Percentiles rank a stretch among this genome's conserved stretches.
These are phyloP conservation scores for Penicillium brasilianum DNA, from an alignment of 2,329 filamentous ascomycete genomes.

Conservation along the genomic window DNA sequence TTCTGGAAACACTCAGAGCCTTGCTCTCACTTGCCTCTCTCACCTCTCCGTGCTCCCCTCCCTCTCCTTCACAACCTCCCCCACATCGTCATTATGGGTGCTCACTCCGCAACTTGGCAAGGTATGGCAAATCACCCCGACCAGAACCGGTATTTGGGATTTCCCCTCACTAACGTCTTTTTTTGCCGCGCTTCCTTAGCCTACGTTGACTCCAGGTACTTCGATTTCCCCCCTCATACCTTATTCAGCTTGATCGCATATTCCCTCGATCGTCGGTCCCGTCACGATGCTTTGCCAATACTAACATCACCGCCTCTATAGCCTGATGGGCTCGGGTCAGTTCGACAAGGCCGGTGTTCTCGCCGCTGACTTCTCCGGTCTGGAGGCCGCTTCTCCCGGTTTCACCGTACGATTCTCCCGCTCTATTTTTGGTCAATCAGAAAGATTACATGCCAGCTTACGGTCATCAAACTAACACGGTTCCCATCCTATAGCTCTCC, in stretches of 20 bases:
- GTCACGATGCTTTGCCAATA: constrained; percentile 15
- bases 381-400: constrained; percentile 72
- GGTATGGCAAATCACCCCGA: constrained; percentile 29
- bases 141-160: background rate
- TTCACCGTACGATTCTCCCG: constrained; percentile 68
- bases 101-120: constrained; percentile 46
- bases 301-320: constrained; percentile 46
- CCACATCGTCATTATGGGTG: constrained; percentile 34
- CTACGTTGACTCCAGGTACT: constrained; percentile 67
- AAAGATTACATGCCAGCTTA: background rate
- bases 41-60: constrained; percentile 2
- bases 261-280: constrained; percentile 14
- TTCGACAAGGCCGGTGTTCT: constrained; percentile 86
- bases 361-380: constrained; percentile 77
- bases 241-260: constrained; percentile 5
- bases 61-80: constrained; percentile 20
- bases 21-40: constrained; percentile 5
- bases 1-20: background rate
- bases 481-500: constrained; percentile 48
- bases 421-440: background rate
- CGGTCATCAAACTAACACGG: background rate
- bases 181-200: constrained; percentile 43
- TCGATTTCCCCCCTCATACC: background rate
- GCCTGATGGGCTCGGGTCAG: constrained; percentile 78
- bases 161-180: constrained; percentile 25